phyloP scores from a whole-genome alignment of 1,284 basidiomycete genomes.

The Ustilago bromivora region DNA sequence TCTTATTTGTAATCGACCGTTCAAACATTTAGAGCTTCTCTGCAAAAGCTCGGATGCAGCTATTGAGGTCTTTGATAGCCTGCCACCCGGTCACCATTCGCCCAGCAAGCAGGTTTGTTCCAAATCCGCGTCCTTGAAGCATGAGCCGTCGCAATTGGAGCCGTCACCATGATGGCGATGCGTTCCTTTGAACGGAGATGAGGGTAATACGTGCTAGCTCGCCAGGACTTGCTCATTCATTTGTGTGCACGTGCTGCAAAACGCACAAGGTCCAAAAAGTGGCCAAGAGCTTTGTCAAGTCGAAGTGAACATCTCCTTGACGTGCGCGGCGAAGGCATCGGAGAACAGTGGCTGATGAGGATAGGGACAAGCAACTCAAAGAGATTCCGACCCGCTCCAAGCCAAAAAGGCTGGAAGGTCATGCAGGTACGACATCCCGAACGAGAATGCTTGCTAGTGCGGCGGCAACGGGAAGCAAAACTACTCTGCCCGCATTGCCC shows the following conservation, averaged over 20 bases:
- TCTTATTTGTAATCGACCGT: background rate
- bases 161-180: background rate
- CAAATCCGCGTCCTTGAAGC: background rate
- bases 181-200: background rate
- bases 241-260: background rate
- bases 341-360: background rate
- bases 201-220: background rate
- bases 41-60: background rate
- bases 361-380: background rate
- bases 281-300: background rate
- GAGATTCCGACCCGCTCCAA: background rate
- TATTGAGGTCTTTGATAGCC: background rate
- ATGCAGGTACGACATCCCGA: constrained; percentile 2
- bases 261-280: background rate
- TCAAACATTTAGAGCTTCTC: background rate
- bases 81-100: background rate
- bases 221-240: background rate
- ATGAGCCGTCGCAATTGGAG: background rate
- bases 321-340: background rate
- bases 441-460: background rate
- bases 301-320: too few relatives aligned
- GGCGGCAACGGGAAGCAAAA: background rate
- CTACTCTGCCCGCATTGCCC: constrained; percentile 1
- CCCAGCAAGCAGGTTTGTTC: too few relatives aligned
- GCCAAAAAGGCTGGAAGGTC: background rate